Base-by-base conservation (phyloP, 2,329 filamentous ascomycete genomes). In the Xylaria sp. region DNA sequence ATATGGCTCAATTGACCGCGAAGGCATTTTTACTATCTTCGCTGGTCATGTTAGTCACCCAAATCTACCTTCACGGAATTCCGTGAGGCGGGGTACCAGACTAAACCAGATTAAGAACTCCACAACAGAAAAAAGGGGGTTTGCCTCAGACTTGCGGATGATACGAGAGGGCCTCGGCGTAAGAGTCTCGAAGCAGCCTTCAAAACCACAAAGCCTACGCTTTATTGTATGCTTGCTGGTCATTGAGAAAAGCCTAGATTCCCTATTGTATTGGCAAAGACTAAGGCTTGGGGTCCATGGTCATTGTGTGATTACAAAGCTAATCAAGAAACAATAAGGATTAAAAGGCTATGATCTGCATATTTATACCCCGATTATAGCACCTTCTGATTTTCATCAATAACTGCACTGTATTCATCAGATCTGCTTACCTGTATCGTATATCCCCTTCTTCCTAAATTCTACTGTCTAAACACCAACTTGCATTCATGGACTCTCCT, bases 401-500 rank as follows among this genome's bases (percentile, higher is more conserved):
- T 3, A 12, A 4, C 32, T 48, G 5, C 32, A 8, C 15, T 32
- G 15, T 32, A 51, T 37, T 64, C 32, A 3, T 58, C 32, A 34
- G 51, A 7, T 32, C 13, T 15, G 2, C 13, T 54, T 66, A n/a
- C 48, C 9, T 61, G 23, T 54, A 20, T 25, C 20, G 20, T 32
- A 50, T 60, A 12, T 32, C 25, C 12, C 20, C 59, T 50, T 37
- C n/a, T 8, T 8, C 58, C 54, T 54, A n/a, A 46, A 15, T 62
- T 54, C 57, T 48, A 34, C 39, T 58, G 32, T 51, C 32, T 54
- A 41, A 39, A 37, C 13, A 20, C 23, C n/a, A 48, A 39, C 20
- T 32, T 23, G 28, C 10, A 62, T 51, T 4, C 32, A 71, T 69
- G 69, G 37, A 63, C 15, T 48, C 32, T 37, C 55, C 34, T 10